Conservation (phyloP, 2,329 filamentous ascomycete species). For the Fusarium sp. region DNA sequence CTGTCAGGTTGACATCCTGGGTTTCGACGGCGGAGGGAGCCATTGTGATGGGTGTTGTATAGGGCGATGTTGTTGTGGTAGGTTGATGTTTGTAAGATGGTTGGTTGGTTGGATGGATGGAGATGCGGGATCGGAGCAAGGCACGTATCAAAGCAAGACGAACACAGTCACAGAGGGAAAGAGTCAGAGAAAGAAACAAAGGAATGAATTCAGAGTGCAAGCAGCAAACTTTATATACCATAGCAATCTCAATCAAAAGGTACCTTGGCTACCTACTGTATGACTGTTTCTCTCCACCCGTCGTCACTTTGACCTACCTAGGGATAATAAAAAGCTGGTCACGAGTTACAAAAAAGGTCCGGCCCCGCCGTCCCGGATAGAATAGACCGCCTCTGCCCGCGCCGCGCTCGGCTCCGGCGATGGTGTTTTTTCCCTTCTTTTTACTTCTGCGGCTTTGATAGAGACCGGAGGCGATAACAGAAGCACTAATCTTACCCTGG, state of each 20-base stretch:
- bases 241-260: not conserved
- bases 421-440: conserved; percentile 5
- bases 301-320: not conserved
- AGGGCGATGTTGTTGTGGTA: too few species aligned
- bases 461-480: conserved; percentile 7
- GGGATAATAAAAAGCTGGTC: conserved; percentile 3
- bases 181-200: not conserved
- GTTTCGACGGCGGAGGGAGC: conserved; percentile 60
- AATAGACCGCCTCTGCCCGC: conserved; percentile 47
- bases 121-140: conserved; percentile 13
- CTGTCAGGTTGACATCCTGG: conserved; percentile 63
- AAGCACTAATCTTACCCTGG: conserved; percentile 8
- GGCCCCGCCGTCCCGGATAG: conserved; percentile 38
- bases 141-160: not conserved
- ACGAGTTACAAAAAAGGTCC: conserved; percentile 27
- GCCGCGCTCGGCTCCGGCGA: conserved; percentile 40
- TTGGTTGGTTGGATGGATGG: not conserved
- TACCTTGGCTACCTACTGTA: not conserved
- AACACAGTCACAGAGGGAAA: not conserved
- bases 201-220: not conserved
- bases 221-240: conserved; percentile 19
- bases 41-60: conserved; percentile 50
- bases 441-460: conserved; percentile 5
- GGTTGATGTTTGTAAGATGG: too few species aligned
- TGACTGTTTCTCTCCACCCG: conserved; percentile 24